Percentiles rank a stretch among this genome's conserved stretches.
Conservation (phyloP, 176 grass and related monocot species). For the Dendrocalamus sinicus region DNA sequence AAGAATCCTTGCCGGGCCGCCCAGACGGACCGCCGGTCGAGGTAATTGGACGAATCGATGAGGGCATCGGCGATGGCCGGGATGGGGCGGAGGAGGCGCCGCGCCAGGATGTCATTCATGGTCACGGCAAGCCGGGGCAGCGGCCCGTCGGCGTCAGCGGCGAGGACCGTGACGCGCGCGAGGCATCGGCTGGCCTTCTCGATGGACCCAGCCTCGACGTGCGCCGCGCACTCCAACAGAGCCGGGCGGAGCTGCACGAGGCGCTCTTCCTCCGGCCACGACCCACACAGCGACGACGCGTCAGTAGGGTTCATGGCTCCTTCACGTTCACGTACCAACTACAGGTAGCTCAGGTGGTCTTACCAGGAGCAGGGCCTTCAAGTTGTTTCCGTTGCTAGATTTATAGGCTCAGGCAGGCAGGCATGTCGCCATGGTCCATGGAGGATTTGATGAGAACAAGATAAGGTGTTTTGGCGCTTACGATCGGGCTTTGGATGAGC, state of each 20-base stretch:
- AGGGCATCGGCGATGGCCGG: constrained; percentile 44
- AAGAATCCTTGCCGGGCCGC: constrained; percentile 44
- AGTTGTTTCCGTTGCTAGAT: neutral
- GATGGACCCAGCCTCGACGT: constrained; percentile 26
- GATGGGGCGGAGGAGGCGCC: constrained; percentile 33
- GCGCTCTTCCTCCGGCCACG: neutral
- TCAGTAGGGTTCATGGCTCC: neutral
- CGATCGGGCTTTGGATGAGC: neutral
- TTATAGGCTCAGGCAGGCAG: neutral
- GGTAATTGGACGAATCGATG: neutral
- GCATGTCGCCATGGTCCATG: neutral
- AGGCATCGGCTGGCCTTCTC: constrained; percentile 38
- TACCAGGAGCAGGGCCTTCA: constrained; percentile 16
- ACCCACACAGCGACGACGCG: neutral
- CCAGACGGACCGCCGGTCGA: neutral
- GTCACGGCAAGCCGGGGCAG: constrained; percentile 36
- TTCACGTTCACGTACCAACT: neutral
- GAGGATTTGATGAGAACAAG: neutral
- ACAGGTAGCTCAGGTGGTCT: neutral
- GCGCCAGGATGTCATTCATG: constrained; percentile 23
- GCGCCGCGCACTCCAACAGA: constrained; percentile 43
- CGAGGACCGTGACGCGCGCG: constrained; percentile 29
- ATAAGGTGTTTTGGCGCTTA: neutral
- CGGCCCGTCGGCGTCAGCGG: constrained; percentile 2
- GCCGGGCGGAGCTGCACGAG: constrained; percentile 17